Evolutionary conservation across 169 alveolate genomes (phyloP), one percentile per base, ranked within the genome.

Genomic region (Cryptosporidium baileyi): DNA sequence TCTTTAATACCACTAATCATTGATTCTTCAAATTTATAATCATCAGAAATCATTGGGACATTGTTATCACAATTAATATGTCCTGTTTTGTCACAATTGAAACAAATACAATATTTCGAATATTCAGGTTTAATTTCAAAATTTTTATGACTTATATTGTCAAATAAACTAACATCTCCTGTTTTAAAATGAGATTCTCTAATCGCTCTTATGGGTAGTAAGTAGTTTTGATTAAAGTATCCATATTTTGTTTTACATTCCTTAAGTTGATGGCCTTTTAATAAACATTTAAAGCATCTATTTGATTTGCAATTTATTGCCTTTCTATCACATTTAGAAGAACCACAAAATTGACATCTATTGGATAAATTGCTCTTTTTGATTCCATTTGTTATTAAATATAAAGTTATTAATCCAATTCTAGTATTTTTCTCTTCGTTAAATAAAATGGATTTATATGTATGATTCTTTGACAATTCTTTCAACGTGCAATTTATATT

Each of bases 311-410:
- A 74, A 47, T 24, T 38, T 40, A 26, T 36, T 11, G 67, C 67
- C 17, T 4, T 51, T 59, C 67, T 54, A 24, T 54, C 67, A 41
- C 85, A 74, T 36, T 74, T 74, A 24, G 85, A 57, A 49, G 74
- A 74, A 11, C 85, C 85, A 74, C 85, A 74, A 59, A 24, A 74
- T 40, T 74, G 85, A 47, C 85, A 74, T 34, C 67, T 74, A 13
- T 28, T 30, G 34, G 17, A 36, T 2, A 4, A 52, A 38, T 36
- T 57, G 26, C 85, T 41, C n/a, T 74, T 74, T 57, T 38, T 74
- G 17, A 54, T 52, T 0, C 85, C 85, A 74, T 74, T 74, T 52
- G 65, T 74, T 54, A 40, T 26, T 40, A 74, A 34, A 22, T 74
- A 74, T 9, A 52, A 22, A 24, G 52, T 57, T n/a, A 74, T 74